Evolutionary conservation across 1,284 basidiomycete genomes (phyloP).

Genomic region (Blastosporella zonata): DNA sequence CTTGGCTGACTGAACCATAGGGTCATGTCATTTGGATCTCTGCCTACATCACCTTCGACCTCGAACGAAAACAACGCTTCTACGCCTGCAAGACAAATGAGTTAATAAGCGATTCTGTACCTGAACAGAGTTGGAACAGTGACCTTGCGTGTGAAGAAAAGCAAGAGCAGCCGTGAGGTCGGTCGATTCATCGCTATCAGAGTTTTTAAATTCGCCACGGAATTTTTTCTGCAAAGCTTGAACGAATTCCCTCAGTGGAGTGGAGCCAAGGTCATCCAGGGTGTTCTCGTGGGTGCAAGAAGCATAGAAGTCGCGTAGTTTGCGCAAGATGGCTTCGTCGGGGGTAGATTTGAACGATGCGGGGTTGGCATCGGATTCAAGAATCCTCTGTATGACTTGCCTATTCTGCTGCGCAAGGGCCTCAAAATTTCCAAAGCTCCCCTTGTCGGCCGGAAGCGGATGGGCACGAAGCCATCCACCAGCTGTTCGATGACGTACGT

Average conservation of each 20-base stretch:
- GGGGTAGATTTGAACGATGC: conserved; percentile 31
- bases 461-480: conserved; percentile 83
- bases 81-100: conserved; percentile 50
- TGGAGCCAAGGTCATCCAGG: conserved; percentile 60
- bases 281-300: conserved; percentile 80
- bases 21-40: conserved; percentile 86
- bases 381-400: conserved; percentile 59
- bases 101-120: neutral
- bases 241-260: conserved; percentile 61
- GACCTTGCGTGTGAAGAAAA: conserved; percentile 84
- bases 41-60: conserved; percentile 86
- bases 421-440: conserved; percentile 63
- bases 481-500: conserved; percentile 35
- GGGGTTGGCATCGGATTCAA: conserved; percentile 38
- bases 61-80: conserved; percentile 74
- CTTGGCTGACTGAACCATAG: conserved; percentile 85
- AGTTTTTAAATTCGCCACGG: conserved; percentile 42
- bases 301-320: conserved; percentile 77
- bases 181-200: conserved; percentile 27
- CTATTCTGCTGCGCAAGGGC: conserved; percentile 61
- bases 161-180: conserved; percentile 80
- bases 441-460: conserved; percentile 84
- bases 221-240: conserved; percentile 56
- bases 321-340: conserved; percentile 72
- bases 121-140: neutral